phyloP scores from a whole-genome alignment of 2,329 filamentous ascomycete species.

The Drechmeria coniospora region DNA sequence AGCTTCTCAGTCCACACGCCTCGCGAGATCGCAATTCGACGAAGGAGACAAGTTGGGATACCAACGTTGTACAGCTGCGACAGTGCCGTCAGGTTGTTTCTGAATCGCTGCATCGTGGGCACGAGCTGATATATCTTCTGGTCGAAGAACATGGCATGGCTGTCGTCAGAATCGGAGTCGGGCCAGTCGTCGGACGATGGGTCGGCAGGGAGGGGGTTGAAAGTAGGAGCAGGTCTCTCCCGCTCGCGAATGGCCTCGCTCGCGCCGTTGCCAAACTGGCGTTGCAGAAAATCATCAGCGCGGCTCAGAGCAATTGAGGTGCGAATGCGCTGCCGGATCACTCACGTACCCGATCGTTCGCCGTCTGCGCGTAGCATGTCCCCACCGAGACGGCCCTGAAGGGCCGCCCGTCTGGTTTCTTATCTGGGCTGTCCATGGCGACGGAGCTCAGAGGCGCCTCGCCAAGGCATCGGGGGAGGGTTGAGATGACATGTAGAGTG shows the following conservation, averaged over 20 bases:
- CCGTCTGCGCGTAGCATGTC: conserved; percentile 21
- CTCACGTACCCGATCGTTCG: conserved; percentile 21
- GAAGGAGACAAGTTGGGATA: too few relatives aligned
- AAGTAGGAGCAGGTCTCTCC: conserved; percentile 13
- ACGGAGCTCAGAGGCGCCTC: conserved; percentile 3
- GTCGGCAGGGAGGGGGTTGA: too few relatives aligned
- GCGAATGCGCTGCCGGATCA: too few relatives aligned
- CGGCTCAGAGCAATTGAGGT: too few relatives aligned
- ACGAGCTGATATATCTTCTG: conserved; percentile 15
- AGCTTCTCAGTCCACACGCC: conserved; percentile 1
- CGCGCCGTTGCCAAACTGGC: conserved; percentile 22
- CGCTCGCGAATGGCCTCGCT: conserved; percentile 18
- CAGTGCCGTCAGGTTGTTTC: conserved; percentile 41
- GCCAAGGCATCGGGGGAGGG: conserved; percentile 2
- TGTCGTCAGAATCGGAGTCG: conserved; percentile 9
- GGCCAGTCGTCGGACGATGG: conserved; percentile 16
- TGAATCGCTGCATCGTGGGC: conserved; percentile 21
- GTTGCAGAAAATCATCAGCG: background rate
- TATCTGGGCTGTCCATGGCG: conserved; percentile 6
- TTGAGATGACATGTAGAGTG: conserved; percentile 2
- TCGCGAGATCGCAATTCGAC: background rate
- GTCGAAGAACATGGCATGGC: conserved; percentile 4
- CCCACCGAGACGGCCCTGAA: conserved; percentile 17
- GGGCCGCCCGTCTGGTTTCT: conserved; percentile 1
- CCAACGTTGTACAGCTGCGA: conserved; percentile 41